Conservation (phyloP, 345 rosid genomes). For the Hibiscus tridactylites region DNA sequence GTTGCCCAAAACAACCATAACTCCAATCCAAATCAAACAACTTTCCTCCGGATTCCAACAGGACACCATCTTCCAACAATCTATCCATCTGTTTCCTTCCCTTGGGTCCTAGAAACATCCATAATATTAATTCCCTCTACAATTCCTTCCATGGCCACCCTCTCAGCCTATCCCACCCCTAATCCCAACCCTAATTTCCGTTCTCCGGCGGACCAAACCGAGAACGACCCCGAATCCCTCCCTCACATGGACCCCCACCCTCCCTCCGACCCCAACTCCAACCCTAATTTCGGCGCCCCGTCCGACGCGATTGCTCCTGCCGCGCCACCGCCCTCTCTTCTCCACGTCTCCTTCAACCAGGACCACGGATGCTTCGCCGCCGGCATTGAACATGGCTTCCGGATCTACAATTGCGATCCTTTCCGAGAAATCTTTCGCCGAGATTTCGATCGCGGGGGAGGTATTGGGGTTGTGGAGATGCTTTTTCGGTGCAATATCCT, state of each 20-base stretch:
- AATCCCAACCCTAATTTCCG: constrained; percentile 6
- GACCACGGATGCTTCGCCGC: constrained; percentile 85
- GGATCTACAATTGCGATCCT: constrained; percentile 84
- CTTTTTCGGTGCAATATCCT: constrained; percentile 87
- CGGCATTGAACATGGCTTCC: constrained; percentile 79
- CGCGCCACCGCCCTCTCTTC: constrained; percentile 28
- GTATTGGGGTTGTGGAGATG: constrained; percentile 82
- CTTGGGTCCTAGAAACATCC: neutral
- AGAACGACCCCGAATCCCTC: constrained; percentile 30
- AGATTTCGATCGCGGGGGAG: constrained; percentile 54
- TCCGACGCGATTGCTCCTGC: neutral
- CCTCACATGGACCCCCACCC: constrained; percentile 30
- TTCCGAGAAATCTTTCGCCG: constrained; percentile 92
- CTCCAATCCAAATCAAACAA: neutral
- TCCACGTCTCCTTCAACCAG: constrained; percentile 76
- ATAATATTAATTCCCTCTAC: neutral
- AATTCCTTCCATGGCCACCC: constrained; percentile 48
- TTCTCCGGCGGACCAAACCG: neutral
- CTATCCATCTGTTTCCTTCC: neutral
- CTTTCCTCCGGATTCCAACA: neutral
- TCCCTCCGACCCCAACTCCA: constrained; percentile 8
- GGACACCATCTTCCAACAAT: neutral
- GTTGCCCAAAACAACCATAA: neutral
- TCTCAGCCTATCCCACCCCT: constrained; percentile 37
- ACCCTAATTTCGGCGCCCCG: constrained; percentile 13